A percentile compares a stretch with the other conserved stretches of the same genome.
Evolutionary conservation across 2,329 filamentous ascomycete genomes (phyloP).

Genomic region (Fusarium fujikuroi): DNA sequence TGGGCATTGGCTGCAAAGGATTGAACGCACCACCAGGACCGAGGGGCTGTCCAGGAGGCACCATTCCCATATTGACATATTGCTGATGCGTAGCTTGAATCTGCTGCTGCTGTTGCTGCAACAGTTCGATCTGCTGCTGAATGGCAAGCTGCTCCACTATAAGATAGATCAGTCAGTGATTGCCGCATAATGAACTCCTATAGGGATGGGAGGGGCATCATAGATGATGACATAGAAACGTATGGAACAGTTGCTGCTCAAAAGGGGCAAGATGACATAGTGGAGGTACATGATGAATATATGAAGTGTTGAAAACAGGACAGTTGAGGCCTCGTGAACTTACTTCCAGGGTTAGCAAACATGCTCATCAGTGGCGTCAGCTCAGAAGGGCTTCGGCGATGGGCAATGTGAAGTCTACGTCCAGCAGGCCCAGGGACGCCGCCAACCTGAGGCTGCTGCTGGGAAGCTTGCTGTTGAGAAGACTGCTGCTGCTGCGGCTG

Average conservation of each 20-base stretch:
- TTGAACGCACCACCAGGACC: slow-evolving; percentile 77
- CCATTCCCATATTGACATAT: slow-evolving; percentile 97
- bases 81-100: slow-evolving; percentile 97
- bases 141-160: slow-evolving; percentile 97
- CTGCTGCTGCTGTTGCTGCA: slow-evolving; percentile 98
- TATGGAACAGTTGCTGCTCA: not conserved
- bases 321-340: slow-evolving; percentile 51
- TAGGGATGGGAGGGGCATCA: not conserved
- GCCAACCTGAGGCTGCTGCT: slow-evolving; percentile 61
- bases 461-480: slow-evolving; percentile 64
- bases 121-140: slow-evolving; percentile 96
- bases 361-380: slow-evolving; percentile 97
- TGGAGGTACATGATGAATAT: slow-evolving; percentile 2
- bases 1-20: slow-evolving; percentile 82
- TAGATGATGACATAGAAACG: not conserved
- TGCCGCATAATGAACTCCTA: not conserved
- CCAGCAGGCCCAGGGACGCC: slow-evolving; percentile 79
- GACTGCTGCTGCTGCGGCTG: slow-evolving; percentile 67
- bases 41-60: slow-evolving; percentile 82
- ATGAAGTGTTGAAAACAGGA: not conserved
- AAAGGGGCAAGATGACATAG: not conserved
- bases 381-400: slow-evolving; percentile 96
- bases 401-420: slow-evolving; percentile 94
- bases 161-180: slow-evolving; percentile 37
- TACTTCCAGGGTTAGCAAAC: slow-evolving; percentile 75